Evolutionary conservation across 345 rosid genomes (phyloP), one percentile per base, ranked within the genome.

Genomic region (Gossypium rotundifolium): DNA sequence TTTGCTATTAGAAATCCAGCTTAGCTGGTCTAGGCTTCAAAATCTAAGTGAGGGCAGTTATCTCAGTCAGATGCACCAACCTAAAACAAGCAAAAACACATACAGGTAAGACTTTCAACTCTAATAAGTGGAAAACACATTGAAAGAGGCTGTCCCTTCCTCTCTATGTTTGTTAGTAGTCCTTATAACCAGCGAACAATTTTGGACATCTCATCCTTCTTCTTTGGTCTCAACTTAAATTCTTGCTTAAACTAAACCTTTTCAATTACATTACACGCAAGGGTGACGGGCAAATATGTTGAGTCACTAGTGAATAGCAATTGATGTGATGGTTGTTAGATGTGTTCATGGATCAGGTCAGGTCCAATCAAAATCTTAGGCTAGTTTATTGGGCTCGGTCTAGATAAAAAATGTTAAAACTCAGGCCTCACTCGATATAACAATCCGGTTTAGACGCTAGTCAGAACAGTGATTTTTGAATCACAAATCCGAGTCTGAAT

Each of bases 341-440:
- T 0, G 6, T 33, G 6, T 33, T 33, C 38, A 33, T 33, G 0
- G 6, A 33, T 33, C 1, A 33, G 0, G 6, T 33, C 0, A 33
- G 4, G 6, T 33, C 1, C 1, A 33, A 33, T 1, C 0, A 33
- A 33, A 33, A 33, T 33, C 0, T 33, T 33, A 33, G 1, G 6
- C 6, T 0, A 0, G 1, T 29, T 29, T 29, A 3, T 0, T 29
- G 0, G 38, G 38, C 1, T 29, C 38, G 0, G 4, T 33, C 1
- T 33, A 33, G 0, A 33, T 4, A 33, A 33, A 29, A 33, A 33
- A 33, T 33, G 5, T 0, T 29, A 29, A 29, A 29, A 29, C 0
- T 29, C 6, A 0, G 5, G 6, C 0, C 0, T 29, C 1, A 29
- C 1, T 29, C 5, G 3, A n/a, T n/a, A n/a, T n/a, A n/a, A n/a